Percentiles rank a stretch among this genome's conserved stretches.
Conservation (phyloP, 2,329 filamentous ascomycete species). For the Blastomyces parvus region DNA sequence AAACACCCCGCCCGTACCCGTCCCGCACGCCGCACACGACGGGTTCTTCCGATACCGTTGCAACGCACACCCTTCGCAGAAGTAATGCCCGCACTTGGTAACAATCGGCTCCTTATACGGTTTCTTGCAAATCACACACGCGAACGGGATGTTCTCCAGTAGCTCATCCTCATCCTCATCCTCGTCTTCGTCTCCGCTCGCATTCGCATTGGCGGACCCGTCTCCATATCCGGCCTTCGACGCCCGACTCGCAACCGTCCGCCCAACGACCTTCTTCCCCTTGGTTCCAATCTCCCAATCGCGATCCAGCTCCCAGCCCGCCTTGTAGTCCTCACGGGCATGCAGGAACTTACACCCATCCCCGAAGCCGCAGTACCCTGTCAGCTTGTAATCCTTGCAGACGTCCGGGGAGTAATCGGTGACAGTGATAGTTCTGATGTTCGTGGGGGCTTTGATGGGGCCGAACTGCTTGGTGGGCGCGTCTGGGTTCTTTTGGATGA, state of each 20-base stretch:
- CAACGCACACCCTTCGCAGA: conserved; percentile 83
- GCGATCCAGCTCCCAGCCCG: conserved; percentile 88
- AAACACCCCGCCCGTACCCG: conserved; percentile 80
- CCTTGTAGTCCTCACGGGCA: conserved; percentile 57
- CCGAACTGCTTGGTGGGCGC: conserved; percentile 62
- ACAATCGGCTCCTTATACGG: conserved; percentile 70
- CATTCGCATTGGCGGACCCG: conserved; percentile 40
- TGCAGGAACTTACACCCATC: conserved; percentile 68
- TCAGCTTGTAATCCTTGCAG: conserved; percentile 89
- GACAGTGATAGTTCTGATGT: conserved; percentile 80
- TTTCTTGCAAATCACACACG: conserved; percentile 74
- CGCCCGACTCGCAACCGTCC: conserved; percentile 41
- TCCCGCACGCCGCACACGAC: conserved; percentile 73
- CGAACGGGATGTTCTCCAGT: conserved; percentile 78
- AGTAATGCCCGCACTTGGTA: conserved; percentile 91
- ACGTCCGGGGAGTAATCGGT: conserved; percentile 88
- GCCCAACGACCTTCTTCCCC: conserved; percentile 39
- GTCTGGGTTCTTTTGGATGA: conserved; percentile 73
- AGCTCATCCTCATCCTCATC: conserved; percentile 48
- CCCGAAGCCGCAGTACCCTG: conserved; percentile 59
- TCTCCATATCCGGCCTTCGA: conserved; percentile 30
- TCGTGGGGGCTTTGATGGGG: conserved; percentile 74
- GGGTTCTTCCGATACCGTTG: conserved; percentile 80
- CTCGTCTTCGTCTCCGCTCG: conserved; percentile 34
- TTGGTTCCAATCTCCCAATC: conserved; percentile 81